Base-by-base conservation (phyloP, 2,329 filamentous ascomycete genomes). In the Fusarium penzigii region DNA sequence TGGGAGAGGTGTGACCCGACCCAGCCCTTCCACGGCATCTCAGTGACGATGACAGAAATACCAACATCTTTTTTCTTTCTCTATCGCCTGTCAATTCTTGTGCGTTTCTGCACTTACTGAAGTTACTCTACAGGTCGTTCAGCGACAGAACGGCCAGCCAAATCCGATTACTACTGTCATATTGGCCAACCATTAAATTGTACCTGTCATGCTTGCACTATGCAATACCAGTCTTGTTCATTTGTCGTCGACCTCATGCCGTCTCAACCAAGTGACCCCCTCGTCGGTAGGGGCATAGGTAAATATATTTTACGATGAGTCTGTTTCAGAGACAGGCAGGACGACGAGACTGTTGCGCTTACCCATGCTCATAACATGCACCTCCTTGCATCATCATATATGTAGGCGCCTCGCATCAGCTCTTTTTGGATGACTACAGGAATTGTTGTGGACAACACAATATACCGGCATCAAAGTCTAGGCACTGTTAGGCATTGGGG, bases 371-470 rank as follows among this genome's bases (percentile, higher is more conserved):
- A 39, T 36, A 42, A 49, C 32, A 55, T 49, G 34, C 40, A 39
- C 49, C 54, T 54, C 42, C 34, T 29, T 51, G 44, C 46, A 44
- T 57, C 42, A 38, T 44, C 46, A 46, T 39, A 32, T 43, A 20
- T 55, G 42, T 40, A 47, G 39, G 48, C 51, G 48, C 52, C 49
- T 46, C 14, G 51, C 46, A 55, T 51, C 40, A 57, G 49, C 36
- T 44, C 48, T 13, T 44, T 48, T 44, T 44, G 44, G 51, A 48
- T 56, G 44, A 45, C 38, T 44, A 51, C 20, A 25, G 20, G 20
- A 25, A 25, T 25, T 4, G 7, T 46, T 52, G 42, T 36, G 43
- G 50, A 53, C 49, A 43, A 44, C 40, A 44, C 34, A 47, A 43
- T 54, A 50, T 54, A 56, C 51, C 42, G 50, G 55, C 51, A 25